phyloP scores from a whole-genome alignment of 2,329 filamentous ascomycete genomes.

The Trichoderma oligosporum region DNA sequence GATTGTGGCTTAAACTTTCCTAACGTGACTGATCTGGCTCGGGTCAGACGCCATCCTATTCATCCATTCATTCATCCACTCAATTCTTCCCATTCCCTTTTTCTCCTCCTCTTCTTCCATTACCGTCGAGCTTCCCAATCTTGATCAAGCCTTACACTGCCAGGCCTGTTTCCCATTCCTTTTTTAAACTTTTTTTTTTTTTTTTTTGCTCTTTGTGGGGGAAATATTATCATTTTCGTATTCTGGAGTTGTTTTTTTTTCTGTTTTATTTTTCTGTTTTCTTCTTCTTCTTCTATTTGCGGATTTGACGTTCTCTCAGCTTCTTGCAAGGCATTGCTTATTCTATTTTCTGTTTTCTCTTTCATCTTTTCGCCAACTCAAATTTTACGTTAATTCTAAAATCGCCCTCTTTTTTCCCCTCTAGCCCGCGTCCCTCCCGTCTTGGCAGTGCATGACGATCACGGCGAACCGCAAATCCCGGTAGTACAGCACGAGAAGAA shows the following conservation, averaged over 20 bases:
- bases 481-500: not conserved
- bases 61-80: not conserved
- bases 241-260: not conserved
- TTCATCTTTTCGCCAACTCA: not conserved
- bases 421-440: not conserved
- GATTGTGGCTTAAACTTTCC: slow-evolving; percentile 6
- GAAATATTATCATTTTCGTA: not conserved
- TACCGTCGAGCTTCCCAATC: not conserved
- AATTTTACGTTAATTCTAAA: not conserved
- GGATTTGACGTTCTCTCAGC: not conserved
- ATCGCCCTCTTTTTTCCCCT: not conserved
- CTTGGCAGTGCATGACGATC: slow-evolving; percentile 3
- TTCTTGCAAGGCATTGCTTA: not conserved
- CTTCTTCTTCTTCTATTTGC: not conserved
- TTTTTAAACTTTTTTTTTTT: slow-evolving; percentile 1
- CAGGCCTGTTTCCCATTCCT: not conserved
- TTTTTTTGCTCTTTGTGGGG: not conserved
- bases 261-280: not conserved
- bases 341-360: not conserved
- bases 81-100: not conserved
- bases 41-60: not conserved
- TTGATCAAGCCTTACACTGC: slow-evolving; percentile 1
- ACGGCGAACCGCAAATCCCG: slow-evolving; percentile 1
- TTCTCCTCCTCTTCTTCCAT: not conserved
- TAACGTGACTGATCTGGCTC: slow-evolving; percentile 7